These are phyloP conservation scores for Pestalotiopsis sp. DNA, from an alignment of 2,329 filamentous ascomycete species.

Conservation along the genomic window DNA sequence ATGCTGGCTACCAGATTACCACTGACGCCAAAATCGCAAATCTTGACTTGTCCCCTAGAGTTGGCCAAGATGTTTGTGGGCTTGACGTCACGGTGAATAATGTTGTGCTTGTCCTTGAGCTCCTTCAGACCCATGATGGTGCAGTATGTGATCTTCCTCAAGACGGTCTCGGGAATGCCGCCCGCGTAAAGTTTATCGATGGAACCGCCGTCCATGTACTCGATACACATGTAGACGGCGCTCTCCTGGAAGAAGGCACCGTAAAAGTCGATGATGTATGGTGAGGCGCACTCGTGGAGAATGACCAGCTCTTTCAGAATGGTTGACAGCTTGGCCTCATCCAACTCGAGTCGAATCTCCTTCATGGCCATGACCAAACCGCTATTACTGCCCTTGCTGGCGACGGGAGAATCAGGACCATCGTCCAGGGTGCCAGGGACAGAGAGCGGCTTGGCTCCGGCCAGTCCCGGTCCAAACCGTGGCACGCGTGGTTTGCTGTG, in stretches of 20 bases:
- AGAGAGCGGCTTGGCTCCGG: constrained; percentile 46
- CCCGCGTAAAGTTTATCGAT: constrained; percentile 94
- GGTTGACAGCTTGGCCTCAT: constrained; percentile 94
- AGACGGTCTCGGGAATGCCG: constrained; percentile 84
- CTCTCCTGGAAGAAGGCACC: constrained; percentile 99
- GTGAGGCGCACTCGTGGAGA: constrained; percentile 89
- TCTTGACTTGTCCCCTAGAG: constrained; percentile 88
- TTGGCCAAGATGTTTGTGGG: constrained; percentile 98
- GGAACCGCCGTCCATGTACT: constrained; percentile 98
- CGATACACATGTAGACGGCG: constrained; percentile 98
- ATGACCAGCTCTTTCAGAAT: constrained; percentile 98
- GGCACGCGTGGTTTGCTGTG: constrained; percentile 70
- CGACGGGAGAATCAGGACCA: constrained; percentile 27
- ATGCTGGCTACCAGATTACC: constrained; percentile 97
- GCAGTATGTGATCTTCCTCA: constrained; percentile 87
- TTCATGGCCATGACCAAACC: constrained; percentile 99
- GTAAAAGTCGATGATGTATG: constrained; percentile 98
- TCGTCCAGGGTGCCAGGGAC: constrained; percentile 39
- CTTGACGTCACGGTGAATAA: constrained; percentile 98
- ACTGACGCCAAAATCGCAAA: constrained; percentile 97
- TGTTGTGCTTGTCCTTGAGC: constrained; percentile 97
- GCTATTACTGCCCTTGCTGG: constrained; percentile 49
- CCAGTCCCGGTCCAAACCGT: constrained; percentile 61
- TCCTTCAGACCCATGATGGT: constrained; percentile 91
- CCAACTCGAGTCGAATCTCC: constrained; percentile 91